Base-by-base conservation (phyloP, 805 yeast species). In the Vanderwaltozyma verrucispora region DNA sequence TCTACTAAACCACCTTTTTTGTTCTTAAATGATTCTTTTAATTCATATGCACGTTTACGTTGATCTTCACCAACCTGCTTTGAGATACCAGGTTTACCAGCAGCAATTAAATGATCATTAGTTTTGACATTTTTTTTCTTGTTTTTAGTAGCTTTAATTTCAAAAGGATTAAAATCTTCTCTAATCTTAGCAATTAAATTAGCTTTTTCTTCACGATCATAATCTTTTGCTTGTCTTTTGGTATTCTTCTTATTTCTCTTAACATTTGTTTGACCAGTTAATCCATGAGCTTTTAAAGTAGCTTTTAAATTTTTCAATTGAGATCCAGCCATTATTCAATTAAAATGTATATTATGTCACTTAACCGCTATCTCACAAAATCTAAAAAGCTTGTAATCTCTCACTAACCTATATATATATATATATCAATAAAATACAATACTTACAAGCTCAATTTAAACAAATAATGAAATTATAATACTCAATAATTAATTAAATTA, bases 111-210 rank as follows among this genome's bases (percentile, higher is more conserved):
- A 48, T 42, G 42, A 15, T 65, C 57, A 46, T 42, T 38, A n/a
- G 63, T 55, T 44, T 61, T 40, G 44, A 25, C 64, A 51, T 37
- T 64, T 50, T 59, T 62, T 43, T 70, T 80, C 40, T 75, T 87
- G 39, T 72, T 71, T 44, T 80, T 70, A 42, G 78, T 79, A 33
- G 74, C 68, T 49, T 85, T 82, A 30, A 75, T 69, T 51, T 88
- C 97, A 60, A 92, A 92, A 14, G 94, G 92, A 60, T 85, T 89
- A 68, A 88, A 87, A 49, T 88, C 81, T 36, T 74, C 77, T 51
- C 97, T 72, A 43, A 89, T 83, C 36, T 69, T 68, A 8, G 62
- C 56, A 13, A 85, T 64, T 10, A 72, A 67, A 31, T 67, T 60
- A 32, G 72, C 73, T 43, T 71, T 75, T 50, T 82, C 89, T 48